Evolutionary conservation across 2,329 filamentous ascomycete species (phyloP).

Genomic region (Sphaceloma murrayae): DNA sequence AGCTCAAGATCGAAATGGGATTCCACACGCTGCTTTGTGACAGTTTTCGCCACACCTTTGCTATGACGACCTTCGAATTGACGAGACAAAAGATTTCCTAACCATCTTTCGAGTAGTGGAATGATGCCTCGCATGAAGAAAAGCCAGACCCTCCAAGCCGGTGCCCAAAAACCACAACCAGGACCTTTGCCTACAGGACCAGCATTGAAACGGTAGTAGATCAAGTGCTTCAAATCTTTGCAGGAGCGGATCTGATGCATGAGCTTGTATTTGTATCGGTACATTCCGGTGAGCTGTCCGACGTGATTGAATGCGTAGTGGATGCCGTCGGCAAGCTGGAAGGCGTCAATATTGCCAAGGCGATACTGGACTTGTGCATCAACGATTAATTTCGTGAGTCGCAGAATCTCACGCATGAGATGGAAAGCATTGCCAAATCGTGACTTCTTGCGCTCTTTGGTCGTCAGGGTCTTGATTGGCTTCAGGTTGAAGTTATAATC

Average conservation of each 20-base stretch:
- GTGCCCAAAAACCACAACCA: slow-evolving; percentile 97
- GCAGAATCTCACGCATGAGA: slow-evolving; percentile 93
- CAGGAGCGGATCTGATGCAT: slow-evolving; percentile 99
- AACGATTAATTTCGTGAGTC: slow-evolving; percentile 93
- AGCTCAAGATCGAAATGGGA: slow-evolving; percentile 97
- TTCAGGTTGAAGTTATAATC: slow-evolving; percentile 99
- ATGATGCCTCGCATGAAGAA: slow-evolving; percentile 99
- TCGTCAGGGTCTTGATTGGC: slow-evolving; percentile 95
- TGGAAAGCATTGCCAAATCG: slow-evolving; percentile 99
- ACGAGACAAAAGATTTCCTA: slow-evolving; percentile 89
- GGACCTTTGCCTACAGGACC: slow-evolving; percentile 94
- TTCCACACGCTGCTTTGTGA: slow-evolving; percentile 97
- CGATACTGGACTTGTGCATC: slow-evolving; percentile 98
- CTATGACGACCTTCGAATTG: slow-evolving; percentile 98
- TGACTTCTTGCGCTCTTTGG: slow-evolving; percentile 98
- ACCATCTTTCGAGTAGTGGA: slow-evolving; percentile 89
- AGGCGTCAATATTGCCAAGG: slow-evolving; percentile 94
- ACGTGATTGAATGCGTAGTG: slow-evolving; percentile 99
- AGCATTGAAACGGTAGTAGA: slow-evolving; percentile 98
- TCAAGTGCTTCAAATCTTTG: slow-evolving; percentile 97
- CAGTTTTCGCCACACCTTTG: slow-evolving; percentile 97
- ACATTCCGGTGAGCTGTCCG: slow-evolving; percentile 97
- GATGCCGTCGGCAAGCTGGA: slow-evolving; percentile 96
- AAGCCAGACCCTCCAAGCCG: slow-evolving; percentile 96
- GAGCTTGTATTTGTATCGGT: slow-evolving; percentile 99